Evolutionary conservation across 305 asterid species (phyloP).

Genomic region (Solanum hybrid): DNA sequence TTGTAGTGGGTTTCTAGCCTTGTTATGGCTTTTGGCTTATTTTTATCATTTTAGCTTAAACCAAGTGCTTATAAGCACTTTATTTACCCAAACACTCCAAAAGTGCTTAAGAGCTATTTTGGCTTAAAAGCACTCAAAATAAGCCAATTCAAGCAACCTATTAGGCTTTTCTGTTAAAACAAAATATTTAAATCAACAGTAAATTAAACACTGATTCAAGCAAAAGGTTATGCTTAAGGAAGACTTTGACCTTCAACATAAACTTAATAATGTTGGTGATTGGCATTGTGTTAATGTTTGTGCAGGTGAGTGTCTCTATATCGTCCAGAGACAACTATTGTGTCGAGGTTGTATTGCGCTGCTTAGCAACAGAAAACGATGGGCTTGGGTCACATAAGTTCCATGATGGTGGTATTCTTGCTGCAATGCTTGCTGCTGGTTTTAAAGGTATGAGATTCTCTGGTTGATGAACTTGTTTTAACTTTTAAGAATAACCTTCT

Average conservation of each 20-base stretch:
- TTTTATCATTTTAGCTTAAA: not conserved
- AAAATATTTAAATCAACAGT: not conserved
- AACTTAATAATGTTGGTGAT: not conserved
- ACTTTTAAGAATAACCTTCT: not conserved
- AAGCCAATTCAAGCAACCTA: not conserved
- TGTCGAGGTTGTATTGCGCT: constrained; percentile 77
- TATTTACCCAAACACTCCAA: not conserved
- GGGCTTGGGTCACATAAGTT: constrained; percentile 76
- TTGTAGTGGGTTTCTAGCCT: not conserved
- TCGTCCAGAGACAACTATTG: constrained; percentile 54
- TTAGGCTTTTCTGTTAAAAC: not conserved
- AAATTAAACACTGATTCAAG: not conserved
- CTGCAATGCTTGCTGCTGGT: constrained; percentile 74
- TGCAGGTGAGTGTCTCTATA: constrained; percentile 62
- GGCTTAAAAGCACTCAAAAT: not conserved
- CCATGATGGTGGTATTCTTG: constrained; percentile 89
- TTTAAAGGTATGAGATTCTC: constrained; percentile 57
- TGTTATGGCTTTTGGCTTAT: not conserved
- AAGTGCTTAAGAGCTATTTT: not conserved
- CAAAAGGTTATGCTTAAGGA: not conserved
- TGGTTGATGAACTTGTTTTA: constrained; percentile 2
- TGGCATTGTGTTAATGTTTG: constrained; percentile 1
- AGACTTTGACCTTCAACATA: not conserved
- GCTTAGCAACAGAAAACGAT: constrained; percentile 82
- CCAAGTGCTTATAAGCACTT: not conserved